Evolutionary conservation across 805 yeast genomes (phyloP).

Genomic region (Candida awuae): DNA sequence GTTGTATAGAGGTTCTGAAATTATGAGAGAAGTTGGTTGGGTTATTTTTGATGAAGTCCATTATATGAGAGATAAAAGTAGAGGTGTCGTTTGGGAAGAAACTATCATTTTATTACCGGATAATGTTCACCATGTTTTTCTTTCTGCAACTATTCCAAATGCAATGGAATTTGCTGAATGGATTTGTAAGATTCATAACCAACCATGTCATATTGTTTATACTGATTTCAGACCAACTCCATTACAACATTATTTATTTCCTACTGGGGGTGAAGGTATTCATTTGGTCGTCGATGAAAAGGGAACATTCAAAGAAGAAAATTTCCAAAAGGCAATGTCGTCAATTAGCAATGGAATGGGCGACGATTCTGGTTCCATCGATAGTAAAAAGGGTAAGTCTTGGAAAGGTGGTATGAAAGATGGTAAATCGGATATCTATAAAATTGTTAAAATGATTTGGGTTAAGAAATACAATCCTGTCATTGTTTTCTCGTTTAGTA

Average conservation of each 20-base stretch:
- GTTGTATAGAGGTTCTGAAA: constrained; percentile 94
- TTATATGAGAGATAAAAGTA: constrained; percentile 90
- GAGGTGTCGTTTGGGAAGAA: constrained; percentile 99
- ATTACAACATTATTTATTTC: constrained; percentile 91
- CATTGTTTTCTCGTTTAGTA: constrained; percentile 95
- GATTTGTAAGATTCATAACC: constrained; percentile 90
- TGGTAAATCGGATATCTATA: constrained; percentile 75
- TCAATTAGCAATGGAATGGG: constrained; percentile 76
- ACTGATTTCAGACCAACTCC: constrained; percentile 99
- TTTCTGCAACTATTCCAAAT: constrained; percentile 95
- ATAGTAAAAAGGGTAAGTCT: constrained; percentile 56
- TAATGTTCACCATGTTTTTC: constrained; percentile 81
- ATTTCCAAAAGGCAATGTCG: constrained; percentile 97
- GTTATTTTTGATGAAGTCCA: constrained; percentile 98
- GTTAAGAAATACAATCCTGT: constrained; percentile 94
- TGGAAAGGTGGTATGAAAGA: constrained; percentile 75
- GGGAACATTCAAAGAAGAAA: constrained; percentile 92
- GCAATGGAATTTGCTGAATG: constrained; percentile 99
- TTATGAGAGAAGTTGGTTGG: constrained; percentile 94
- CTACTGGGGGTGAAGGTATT: constrained; percentile 98
- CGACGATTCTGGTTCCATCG: constrained; percentile 66
- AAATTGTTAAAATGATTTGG: constrained; percentile 97
- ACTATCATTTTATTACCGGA: constrained; percentile 97
- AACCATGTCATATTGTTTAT: constrained; percentile 97
- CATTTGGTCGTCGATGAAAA: constrained; percentile 97